Conservation (phyloP, 176 grass and related monocot genomes). For the Musa troglodytarum region DNA sequence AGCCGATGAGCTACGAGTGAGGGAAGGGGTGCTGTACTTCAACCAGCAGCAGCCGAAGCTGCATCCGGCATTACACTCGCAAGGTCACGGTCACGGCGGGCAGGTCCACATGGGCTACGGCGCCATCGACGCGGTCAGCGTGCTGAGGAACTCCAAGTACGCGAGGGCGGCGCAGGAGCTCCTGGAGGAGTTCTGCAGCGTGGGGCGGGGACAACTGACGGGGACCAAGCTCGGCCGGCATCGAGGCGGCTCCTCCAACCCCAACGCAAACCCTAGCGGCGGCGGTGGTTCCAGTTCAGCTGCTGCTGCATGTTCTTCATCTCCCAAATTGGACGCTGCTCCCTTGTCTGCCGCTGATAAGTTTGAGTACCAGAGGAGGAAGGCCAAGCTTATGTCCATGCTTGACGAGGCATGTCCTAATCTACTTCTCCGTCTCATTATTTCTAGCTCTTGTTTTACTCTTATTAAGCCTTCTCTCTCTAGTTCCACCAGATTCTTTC, state of each 20-base stretch:
- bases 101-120: constrained; percentile 56
- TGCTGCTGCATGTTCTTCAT: neutral
- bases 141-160: constrained; percentile 20
- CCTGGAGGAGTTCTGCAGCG: constrained; percentile 46
- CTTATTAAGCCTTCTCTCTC: neutral
- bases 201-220: constrained; percentile 67
- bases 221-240: constrained; percentile 2
- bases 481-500: neutral
- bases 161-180: constrained; percentile 18
- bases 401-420: constrained; percentile 89
- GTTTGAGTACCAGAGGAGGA: constrained; percentile 95
- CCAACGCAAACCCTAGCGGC: constrained; percentile 31
- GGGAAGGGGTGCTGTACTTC: constrained; percentile 81
- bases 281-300: constrained; percentile 12
- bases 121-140: constrained; percentile 22
- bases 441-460: neutral
- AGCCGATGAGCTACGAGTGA: constrained; percentile 66
- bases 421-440: neutral
- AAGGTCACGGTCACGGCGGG: constrained; percentile 19
- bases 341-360: constrained; percentile 80
- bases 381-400: constrained; percentile 98
- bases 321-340: constrained; percentile 36
- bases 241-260: neutral
- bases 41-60: constrained; percentile 42
- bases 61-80: constrained; percentile 47